Evolutionary conservation across 108 stramenopile genomes (phyloP).

Genomic region (Cylindrotheca closterium): DNA sequence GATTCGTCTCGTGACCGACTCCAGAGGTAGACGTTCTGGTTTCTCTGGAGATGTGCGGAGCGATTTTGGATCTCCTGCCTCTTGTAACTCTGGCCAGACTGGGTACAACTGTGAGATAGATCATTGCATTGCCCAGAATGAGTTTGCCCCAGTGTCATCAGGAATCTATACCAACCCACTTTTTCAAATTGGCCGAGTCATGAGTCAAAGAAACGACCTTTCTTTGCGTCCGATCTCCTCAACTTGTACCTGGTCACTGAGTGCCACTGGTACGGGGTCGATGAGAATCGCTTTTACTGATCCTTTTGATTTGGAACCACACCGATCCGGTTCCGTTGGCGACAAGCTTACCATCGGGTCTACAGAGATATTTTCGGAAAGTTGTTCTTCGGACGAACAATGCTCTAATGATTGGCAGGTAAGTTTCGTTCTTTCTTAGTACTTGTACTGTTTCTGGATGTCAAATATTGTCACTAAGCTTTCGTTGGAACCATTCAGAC

Average conservation of each 20-base stretch:
- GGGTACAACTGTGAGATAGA: slow-evolving; percentile 1
- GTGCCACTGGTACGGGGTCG: neutral
- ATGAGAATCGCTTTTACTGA: neutral
- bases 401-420: neutral
- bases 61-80: neutral
- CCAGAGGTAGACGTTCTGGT: slow-evolving; percentile 5
- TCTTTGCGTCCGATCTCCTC: neutral
- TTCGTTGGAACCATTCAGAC: slow-evolving; percentile 4
- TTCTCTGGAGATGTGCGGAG: neutral
- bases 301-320: slow-evolving; percentile 11
- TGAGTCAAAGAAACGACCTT: neutral
- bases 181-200: slow-evolving; percentile 3
- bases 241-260: neutral
- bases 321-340: neutral
- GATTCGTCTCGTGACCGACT: slow-evolving; percentile 5
- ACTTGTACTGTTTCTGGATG: neutral
- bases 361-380: neutral
- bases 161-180: neutral
- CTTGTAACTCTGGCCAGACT: neutral
- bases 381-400: neutral
- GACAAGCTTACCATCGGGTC: slow-evolving; percentile 3
- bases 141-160: neutral
- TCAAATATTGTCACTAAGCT: neutral
- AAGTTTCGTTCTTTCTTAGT: neutral
- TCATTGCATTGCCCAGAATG: slow-evolving; percentile 1